Evolutionary conservation across 768 basidiomycete genomes (phyloP), one percentile per base, ranked within the genome.

Genomic region (Epithele typhae): DNA sequence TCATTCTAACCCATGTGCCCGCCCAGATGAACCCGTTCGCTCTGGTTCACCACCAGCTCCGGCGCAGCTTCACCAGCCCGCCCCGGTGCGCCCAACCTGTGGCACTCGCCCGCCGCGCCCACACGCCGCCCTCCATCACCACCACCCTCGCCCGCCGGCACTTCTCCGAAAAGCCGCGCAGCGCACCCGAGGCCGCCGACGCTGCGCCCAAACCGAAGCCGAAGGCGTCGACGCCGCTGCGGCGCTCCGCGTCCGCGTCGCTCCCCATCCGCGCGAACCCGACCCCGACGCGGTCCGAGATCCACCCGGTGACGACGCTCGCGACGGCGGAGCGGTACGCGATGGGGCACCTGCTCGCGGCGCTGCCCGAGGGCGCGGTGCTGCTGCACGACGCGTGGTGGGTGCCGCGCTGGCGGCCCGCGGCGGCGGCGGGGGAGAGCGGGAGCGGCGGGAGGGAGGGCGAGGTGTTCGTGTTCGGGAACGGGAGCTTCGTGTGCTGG

Each of bases 401-500:
- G 86, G 70, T 90, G 19, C 84, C 87, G 25, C 74, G 72, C 48
- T 89, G 85, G 81, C 46, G 15, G 30, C n/a, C n/a, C n/a, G n/a
- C n/a, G n/a, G n/a, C n/a, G n/a, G n/a, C n/a, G n/a, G n/a, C n/a
- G n/a, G 14, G 24, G 49, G 55, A 57, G 40, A 77, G 77, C 0
- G 60, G 68, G 18, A 61, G 70, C 19, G 79, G 69, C 19, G 79
- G 72, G 17, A 68, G 68, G 46, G 74, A 81, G 45, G 92, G 92
- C 14, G 93, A 96, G 63, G 70, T 92, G 10, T 95, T 94, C 63
- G 76, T 96, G 11, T 96, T 96, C 62, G 74, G 77, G 17, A 92
- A 90, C 54, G 92, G 92, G 3, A 88, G 81, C 54, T 84, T 92
- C 48, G 93, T 96, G 5, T 91, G 83, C 56, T 96, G 92, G 92